Evolutionary conservation across 345 rosid species (phyloP), one percentile per base, ranked within the genome.

Genomic region (Salix dunnii): DNA sequence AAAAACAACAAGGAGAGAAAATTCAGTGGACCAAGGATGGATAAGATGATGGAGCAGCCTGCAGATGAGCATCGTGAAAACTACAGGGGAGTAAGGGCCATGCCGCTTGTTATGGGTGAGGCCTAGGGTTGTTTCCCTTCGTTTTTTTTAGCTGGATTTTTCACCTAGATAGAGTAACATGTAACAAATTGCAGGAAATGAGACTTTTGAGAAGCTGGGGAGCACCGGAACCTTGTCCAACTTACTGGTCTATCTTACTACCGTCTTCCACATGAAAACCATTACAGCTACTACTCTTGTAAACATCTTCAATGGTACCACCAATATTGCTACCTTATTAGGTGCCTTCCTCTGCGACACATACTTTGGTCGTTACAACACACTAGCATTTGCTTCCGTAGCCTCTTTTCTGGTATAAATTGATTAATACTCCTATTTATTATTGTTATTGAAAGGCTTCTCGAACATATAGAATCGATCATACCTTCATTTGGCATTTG

Each of bases 291-390:
- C 79, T 2, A 70, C 79, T n/a, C 78, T 80, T 23, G 5, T 79
- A 10, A 74, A 79, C 48, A 53, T 74, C 20, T 75, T 74, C 76
- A 49, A 8, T 64, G 79, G 82, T 23, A 80, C 72, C 58, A 64
- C 76, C 42, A 63, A 71, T 55, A 53, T 75, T 16, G 82, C 82
- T 8, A 49, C 73, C 6, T 18, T 80, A 27, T 4, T 55, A 11
- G 82, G 82, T 63, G 82, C 72, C 3, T 80, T 74, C 76, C 82
- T 80, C 48, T 79, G 36, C 5, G 82, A 79, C 23, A 23, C 82
- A 20, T 79, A 61, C 71, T 70, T 79, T 14, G 82, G 82, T 40
- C 82, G 82, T 27, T 80, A 75, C 71, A 80, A 38, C 51, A 71
- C 76, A 0, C 64, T 80, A 36, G 75, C 61, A 12, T 49, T 80